These are phyloP conservation scores for Fusarium guadeloupense DNA, from an alignment of 2,329 filamentous ascomycete species.

Conservation along the genomic window DNA sequence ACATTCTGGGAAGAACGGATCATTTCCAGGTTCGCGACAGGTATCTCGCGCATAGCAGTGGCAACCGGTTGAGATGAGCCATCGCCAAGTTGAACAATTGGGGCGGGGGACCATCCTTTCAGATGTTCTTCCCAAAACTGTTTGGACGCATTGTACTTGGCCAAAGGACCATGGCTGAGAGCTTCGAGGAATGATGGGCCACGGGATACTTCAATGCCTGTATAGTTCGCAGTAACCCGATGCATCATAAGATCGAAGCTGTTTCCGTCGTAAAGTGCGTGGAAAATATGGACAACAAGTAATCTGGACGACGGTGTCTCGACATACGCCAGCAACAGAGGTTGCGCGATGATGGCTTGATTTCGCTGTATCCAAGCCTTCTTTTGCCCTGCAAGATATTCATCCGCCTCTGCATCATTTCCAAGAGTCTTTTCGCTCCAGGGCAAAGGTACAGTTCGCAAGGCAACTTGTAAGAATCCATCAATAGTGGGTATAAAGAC, in stretches of 20 bases:
- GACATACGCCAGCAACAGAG: slow-evolving; percentile 51
- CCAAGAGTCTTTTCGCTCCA: slow-evolving; percentile 55
- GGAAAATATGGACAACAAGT: slow-evolving; percentile 78
- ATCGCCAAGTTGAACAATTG: slow-evolving; percentile 22
- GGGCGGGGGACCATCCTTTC: slow-evolving; percentile 38
- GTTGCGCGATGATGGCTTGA: slow-evolving; percentile 29
- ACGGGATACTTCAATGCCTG: slow-evolving; percentile 28
- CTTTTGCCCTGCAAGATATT: slow-evolving; percentile 49
- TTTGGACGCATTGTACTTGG: slow-evolving; percentile 51
- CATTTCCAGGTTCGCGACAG: slow-evolving; percentile 57
- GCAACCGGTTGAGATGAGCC: not conserved
- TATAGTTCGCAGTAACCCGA: slow-evolving; percentile 54
- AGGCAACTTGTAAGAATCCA: slow-evolving; percentile 78
- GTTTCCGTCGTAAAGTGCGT: slow-evolving; percentile 86
- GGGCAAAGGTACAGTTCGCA: slow-evolving; percentile 53
- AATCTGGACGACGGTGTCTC: slow-evolving; percentile 53
- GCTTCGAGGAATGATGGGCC: slow-evolving; percentile 71
- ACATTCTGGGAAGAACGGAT: slow-evolving; percentile 70
- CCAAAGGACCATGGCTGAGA: slow-evolving; percentile 75
- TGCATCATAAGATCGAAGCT: slow-evolving; percentile 76
- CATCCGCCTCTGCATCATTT: slow-evolving; percentile 45
- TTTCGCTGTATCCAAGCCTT: slow-evolving; percentile 65
- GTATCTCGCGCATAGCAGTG: slow-evolving; percentile 40
- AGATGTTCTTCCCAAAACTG: slow-evolving; percentile 76
- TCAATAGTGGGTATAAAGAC: slow-evolving; percentile 77